phyloP scores from a whole-genome alignment of 164 flowering plant genomes.

The Stephania yunnanensis region DNA sequence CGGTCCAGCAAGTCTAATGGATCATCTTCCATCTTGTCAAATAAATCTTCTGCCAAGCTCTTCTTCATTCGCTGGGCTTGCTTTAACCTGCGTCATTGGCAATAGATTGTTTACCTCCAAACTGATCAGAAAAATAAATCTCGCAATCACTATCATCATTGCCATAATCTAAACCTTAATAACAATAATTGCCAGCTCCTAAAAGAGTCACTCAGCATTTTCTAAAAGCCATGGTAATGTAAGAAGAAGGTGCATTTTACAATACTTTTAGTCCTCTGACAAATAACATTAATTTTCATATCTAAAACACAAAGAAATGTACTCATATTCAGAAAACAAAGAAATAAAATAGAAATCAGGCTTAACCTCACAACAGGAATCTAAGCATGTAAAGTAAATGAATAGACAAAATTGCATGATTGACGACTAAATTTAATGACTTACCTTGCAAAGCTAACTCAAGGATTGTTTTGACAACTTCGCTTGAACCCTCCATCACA shows the following conservation, averaged over 20 bases:
- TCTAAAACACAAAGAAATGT: too few relatives aligned
- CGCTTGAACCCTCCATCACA: conserved; percentile 46
- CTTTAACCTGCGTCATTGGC: conserved; percentile 44
- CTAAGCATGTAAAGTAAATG: background rate
- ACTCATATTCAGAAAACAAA: too few relatives aligned
- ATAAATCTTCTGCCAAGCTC: conserved; percentile 64
- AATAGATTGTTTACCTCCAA: background rate
- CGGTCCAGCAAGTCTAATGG: conserved; percentile 93
- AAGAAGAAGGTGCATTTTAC: too few relatives aligned
- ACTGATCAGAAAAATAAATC: too few relatives aligned
- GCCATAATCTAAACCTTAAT: too few relatives aligned
- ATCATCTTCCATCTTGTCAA: conserved; percentile 69
- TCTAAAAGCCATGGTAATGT: too few relatives aligned
- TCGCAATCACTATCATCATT: too few relatives aligned
- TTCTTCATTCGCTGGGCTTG: conserved; percentile 24
- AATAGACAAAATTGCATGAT: background rate
- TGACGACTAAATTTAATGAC: conserved; percentile 4
- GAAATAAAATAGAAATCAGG: too few relatives aligned
- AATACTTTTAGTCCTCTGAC: too few relatives aligned
- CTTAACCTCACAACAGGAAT: background rate
- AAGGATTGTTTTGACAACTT: conserved; percentile 43
- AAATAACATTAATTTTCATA: too few relatives aligned
- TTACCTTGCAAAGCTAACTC: conserved; percentile 55
- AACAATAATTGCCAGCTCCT: too few relatives aligned
- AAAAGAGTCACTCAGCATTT: too few relatives aligned